A percentile compares a stretch with the other conserved stretches of the same genome.
Evolutionary conservation across 2,329 filamentous ascomycete genomes (phyloP).

Genomic region (Aaosphaeria pasadenensis): DNA sequence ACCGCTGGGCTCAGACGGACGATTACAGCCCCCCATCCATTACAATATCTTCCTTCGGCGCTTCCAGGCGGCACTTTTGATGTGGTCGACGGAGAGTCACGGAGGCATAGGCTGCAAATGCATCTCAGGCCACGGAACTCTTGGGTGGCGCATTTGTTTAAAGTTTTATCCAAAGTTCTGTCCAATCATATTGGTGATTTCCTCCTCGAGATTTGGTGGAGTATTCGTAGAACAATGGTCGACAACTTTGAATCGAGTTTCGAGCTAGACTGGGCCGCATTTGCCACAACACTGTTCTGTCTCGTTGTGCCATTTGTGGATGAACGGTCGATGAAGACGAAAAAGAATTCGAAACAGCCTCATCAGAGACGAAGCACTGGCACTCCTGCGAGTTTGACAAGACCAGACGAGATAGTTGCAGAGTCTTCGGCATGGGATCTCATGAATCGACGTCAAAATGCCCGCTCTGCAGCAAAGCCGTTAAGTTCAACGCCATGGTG

Average conservation of each 20-base stretch:
- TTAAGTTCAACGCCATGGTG: slow-evolving; percentile 33
- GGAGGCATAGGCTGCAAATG: slow-evolving; percentile 30
- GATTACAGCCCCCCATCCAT: slow-evolving; percentile 17
- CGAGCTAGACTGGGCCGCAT: slow-evolving; percentile 36
- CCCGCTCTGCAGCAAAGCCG: slow-evolving; percentile 21
- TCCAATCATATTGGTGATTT: slow-evolving; percentile 36
- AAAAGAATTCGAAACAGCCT: slow-evolving; percentile 12
- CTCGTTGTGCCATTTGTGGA: slow-evolving; percentile 36
- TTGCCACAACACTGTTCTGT: slow-evolving; percentile 39
- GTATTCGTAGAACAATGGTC: slow-evolving; percentile 23
- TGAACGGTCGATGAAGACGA: slow-evolving; percentile 20
- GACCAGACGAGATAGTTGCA: slow-evolving; percentile 18
- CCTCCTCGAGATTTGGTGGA: slow-evolving; percentile 39
- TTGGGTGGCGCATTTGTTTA: slow-evolving; percentile 28
- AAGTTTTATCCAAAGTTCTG: slow-evolving; percentile 29
- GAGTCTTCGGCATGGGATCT: slow-evolving; percentile 28
- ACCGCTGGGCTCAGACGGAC: slow-evolving; percentile 33
- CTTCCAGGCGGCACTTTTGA: slow-evolving; percentile 26
- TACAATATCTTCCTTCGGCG: slow-evolving; percentile 21
- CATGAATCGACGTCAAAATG: slow-evolving; percentile 31
- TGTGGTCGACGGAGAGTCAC: slow-evolving; percentile 28
- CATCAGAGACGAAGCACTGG: slow-evolving; percentile 20
- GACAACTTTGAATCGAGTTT: slow-evolving; percentile 6
- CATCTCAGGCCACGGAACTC: slow-evolving; percentile 25
- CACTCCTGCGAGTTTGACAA: slow-evolving; percentile 20